These are phyloP conservation scores for Erucastrum elatum DNA, from an alignment of 345 rosid genomes.

Conservation along the genomic window DNA sequence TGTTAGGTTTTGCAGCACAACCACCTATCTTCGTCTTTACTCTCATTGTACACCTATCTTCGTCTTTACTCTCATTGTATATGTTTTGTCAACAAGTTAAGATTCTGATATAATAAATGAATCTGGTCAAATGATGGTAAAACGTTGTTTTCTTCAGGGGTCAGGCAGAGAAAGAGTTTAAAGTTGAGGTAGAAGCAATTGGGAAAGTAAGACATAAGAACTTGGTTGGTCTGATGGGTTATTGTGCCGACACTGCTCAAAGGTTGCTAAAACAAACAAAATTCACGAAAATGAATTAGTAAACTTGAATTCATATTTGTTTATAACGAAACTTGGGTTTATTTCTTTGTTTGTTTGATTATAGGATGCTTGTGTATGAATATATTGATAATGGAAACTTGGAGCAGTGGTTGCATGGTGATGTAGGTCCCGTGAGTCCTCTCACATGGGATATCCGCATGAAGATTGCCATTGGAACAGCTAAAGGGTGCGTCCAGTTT, in stretches of 20 bases:
- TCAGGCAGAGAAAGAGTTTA: slow-evolving; percentile 96
- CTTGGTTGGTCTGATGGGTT: slow-evolving; percentile 89
- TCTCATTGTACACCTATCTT: slow-evolving; percentile 12
- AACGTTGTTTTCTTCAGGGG: slow-evolving; percentile 51
- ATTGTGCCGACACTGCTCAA: slow-evolving; percentile 79
- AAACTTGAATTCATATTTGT: neutral
- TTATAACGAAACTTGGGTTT: neutral
- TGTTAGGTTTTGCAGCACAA: slow-evolving; percentile 34
- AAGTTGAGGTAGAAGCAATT: slow-evolving; percentile 92
- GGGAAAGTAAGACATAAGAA: slow-evolving; percentile 97
- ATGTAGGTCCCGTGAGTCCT: slow-evolving; percentile 83
- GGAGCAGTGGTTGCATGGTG: slow-evolving; percentile 99
- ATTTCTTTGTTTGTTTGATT: slow-evolving; percentile 3
- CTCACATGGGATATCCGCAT: slow-evolving; percentile 89
- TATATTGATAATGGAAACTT: slow-evolving; percentile 87
- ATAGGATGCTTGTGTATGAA: slow-evolving; percentile 94
- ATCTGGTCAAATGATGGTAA: neutral
- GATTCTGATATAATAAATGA: slow-evolving; percentile 1
- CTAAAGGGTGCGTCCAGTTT: slow-evolving; percentile 73
- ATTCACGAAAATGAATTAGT: neutral
- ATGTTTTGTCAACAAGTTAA: neutral
- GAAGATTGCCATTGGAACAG: slow-evolving; percentile 91
- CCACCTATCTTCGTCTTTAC: slow-evolving; percentile 20
- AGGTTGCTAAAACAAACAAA: slow-evolving; percentile 49
- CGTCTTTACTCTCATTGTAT: neutral